phyloP scores from a whole-genome alignment of 331 rosid genomes.

The Malus hybrid region DNA sequence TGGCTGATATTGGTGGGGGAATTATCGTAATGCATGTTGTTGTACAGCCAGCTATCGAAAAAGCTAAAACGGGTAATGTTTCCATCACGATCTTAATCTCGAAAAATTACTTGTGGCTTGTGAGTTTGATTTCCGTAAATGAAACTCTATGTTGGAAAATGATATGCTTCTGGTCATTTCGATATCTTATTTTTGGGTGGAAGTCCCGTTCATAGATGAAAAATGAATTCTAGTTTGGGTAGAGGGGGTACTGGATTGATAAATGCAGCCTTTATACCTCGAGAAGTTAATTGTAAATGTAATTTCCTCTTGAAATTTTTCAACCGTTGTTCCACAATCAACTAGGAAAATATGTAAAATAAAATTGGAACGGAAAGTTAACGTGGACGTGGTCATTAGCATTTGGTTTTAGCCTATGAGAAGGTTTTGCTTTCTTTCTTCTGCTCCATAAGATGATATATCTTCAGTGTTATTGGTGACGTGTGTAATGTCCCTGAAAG shows the following conservation, averaged over 20 bases:
- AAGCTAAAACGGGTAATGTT: slow-evolving; percentile 74
- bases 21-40: slow-evolving; percentile 82
- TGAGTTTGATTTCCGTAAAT: neutral
- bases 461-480: neutral
- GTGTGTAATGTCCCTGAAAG: neutral
- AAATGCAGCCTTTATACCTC: neutral
- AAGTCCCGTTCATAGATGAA: neutral
- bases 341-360: neutral
- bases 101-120: neutral
- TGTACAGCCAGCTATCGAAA: slow-evolving; percentile 85
- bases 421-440: neutral
- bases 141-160: neutral
- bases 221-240: neutral
- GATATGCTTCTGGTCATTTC: neutral
- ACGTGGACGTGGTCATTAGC: neutral
- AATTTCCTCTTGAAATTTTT: neutral
- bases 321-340: neutral
- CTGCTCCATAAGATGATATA: neutral
- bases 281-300: neutral
- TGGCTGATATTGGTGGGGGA: slow-evolving; percentile 66
- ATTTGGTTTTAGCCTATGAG: neutral
- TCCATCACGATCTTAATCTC: neutral
- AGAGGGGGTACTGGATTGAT: neutral
- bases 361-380: neutral
- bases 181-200: neutral